These are phyloP conservation scores for Trichocladium antarcticum DNA, from an alignment of 495 filamentous ascomycete genomes.

Conservation along the genomic window DNA sequence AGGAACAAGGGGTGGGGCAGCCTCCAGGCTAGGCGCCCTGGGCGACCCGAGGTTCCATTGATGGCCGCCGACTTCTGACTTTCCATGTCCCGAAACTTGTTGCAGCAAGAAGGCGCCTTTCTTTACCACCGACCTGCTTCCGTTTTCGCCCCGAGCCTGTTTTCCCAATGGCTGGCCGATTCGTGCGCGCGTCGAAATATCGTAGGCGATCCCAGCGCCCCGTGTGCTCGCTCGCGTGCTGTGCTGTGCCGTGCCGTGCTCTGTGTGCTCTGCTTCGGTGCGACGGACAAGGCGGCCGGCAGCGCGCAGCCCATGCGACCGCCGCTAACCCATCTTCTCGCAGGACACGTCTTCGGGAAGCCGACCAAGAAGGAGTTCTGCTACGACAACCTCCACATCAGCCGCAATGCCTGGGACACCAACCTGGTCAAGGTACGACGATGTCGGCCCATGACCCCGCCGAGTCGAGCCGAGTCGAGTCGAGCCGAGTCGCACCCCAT, in stretches of 20 bases:
- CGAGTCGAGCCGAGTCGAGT: no score
- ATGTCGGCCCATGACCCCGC: not conserved
- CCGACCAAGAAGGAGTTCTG: constrained; percentile 81
- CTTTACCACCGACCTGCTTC: not conserved
- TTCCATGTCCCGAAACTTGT: not conserved
- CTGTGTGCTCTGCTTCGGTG: no score
- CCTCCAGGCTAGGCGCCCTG: not conserved
- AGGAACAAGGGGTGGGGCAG: constrained; percentile 1
- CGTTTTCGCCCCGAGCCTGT: not conserved
- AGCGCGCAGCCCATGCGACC: constrained; percentile 18
- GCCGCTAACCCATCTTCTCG: constrained; percentile 14
- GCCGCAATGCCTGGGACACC: constrained; percentile 97
- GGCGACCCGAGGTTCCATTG: not conserved
- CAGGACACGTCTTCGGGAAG: constrained; percentile 97
- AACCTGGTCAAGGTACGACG: constrained; percentile 81
- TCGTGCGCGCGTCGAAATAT: constrained; percentile 97
- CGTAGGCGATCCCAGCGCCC: constrained; percentile 47
- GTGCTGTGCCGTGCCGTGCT: no score
- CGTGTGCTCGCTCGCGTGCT: no score
- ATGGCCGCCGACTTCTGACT: not conserved
- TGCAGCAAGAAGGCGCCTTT: not conserved
- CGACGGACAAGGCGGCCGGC: constrained; percentile 10
- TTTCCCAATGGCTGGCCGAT: constrained; percentile 76
- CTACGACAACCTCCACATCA: constrained; percentile 92
- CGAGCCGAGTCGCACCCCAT: no score